A percentile compares a stretch with the other conserved stretches of the same genome.
Conservation (phyloP, 805 yeast genomes). For the Danielia reshetovae region DNA sequence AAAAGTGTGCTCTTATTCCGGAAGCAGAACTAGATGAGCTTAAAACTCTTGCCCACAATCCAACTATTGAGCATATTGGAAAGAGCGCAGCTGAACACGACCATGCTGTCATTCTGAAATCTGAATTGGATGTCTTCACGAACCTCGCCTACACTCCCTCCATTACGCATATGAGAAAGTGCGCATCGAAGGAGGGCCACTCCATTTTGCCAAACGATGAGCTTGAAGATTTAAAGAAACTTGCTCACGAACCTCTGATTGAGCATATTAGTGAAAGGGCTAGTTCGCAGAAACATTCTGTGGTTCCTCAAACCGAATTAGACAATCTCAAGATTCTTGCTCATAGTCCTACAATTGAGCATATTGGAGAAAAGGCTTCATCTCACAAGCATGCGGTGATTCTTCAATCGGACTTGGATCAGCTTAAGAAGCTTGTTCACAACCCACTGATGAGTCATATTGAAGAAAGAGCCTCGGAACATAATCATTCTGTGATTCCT, state of each 20-base stretch:
- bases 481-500: constrained; percentile 2
- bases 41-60: constrained; percentile 6
- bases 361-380: constrained; percentile 6
- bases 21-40: constrained; percentile 6
- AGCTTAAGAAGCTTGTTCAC: constrained; percentile 1
- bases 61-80: constrained; percentile 5
- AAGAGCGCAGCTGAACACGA: not conserved
- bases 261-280: not conserved
- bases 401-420: not conserved
- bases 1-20: not conserved
- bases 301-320: constrained; percentile 2
- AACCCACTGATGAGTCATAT: constrained; percentile 4
- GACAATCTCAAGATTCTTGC: constrained; percentile 1
- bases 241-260: constrained; percentile 1
- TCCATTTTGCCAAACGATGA: not conserved
- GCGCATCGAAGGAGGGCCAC: constrained; percentile 3
- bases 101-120: not conserved
- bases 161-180: constrained; percentile 4
- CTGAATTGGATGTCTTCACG: not conserved
- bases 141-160: constrained; percentile 7
- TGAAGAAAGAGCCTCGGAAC: constrained; percentile 2
- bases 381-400: not conserved
- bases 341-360: not conserved
- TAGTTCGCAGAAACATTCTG: not conserved
- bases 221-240: not conserved